These are phyloP conservation scores for Meyerozyma smithsonii DNA, from an alignment of 1,139 yeast genomes.

Conservation along the genomic window DNA sequence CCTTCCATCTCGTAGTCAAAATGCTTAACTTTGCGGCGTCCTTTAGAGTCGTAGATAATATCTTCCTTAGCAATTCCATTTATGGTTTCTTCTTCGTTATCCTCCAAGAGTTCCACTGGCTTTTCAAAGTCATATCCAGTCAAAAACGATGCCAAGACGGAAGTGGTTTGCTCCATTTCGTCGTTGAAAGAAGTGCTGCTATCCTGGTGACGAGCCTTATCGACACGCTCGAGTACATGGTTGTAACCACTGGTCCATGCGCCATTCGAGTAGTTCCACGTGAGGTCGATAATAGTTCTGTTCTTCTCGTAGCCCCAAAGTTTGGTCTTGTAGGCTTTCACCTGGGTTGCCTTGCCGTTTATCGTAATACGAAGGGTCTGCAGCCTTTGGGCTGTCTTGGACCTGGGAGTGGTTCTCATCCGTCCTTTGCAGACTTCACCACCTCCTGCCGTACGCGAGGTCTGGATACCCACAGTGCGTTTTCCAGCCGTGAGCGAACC, in stretches of 20 bases:
- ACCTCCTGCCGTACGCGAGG: slow-evolving; percentile 29
- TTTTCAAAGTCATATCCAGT: slow-evolving; percentile 55
- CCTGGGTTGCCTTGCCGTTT: slow-evolving; percentile 54
- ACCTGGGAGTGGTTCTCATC: slow-evolving; percentile 49
- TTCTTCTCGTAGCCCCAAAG: slow-evolving; percentile 87
- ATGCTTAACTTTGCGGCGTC: slow-evolving; percentile 29
- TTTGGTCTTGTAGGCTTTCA: slow-evolving; percentile 64
- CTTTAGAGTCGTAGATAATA: slow-evolving; percentile 47
- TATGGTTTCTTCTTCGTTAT: slow-evolving; percentile 16
- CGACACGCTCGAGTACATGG: slow-evolving; percentile 63
- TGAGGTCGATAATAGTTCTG: slow-evolving; percentile 56
- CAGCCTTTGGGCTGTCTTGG: slow-evolving; percentile 37
- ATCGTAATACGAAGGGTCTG: slow-evolving; percentile 65
- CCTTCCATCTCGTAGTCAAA: slow-evolving; percentile 39
- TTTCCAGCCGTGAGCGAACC: slow-evolving; percentile 21
- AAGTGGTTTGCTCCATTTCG: slow-evolving; percentile 30
- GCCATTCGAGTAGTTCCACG: slow-evolving; percentile 56
- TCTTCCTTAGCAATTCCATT: slow-evolving; percentile 34
- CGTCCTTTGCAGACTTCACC: slow-evolving; percentile 60
- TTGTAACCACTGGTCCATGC: slow-evolving; percentile 83
- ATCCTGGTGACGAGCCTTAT: slow-evolving; percentile 11
- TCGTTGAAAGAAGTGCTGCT: slow-evolving; percentile 13
- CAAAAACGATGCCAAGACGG: slow-evolving; percentile 51
- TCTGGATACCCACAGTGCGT: slow-evolving; percentile 12
- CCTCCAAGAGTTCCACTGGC: slow-evolving; percentile 51